phyloP scores from a whole-genome alignment of 2,329 filamentous ascomycete genomes.

The Berkeleyomyces rouxiae region DNA sequence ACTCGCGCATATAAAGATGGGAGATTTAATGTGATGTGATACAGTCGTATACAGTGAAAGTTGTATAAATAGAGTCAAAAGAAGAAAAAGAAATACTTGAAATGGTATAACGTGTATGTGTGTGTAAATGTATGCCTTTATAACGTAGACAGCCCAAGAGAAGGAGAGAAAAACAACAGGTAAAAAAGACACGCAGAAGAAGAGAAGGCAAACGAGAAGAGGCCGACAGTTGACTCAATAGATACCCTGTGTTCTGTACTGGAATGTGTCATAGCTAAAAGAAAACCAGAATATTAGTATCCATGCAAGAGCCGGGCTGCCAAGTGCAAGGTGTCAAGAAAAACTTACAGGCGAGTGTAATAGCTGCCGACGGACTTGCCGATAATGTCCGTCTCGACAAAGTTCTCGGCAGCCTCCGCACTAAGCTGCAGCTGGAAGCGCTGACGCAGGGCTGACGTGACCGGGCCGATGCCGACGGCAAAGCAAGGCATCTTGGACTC shows the following conservation, averaged over 20 bases:
- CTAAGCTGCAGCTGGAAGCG: constrained; percentile 71
- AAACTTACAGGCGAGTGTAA: constrained; percentile 62
- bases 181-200: background rate
- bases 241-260: constrained; percentile 76
- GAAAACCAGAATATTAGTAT: constrained; percentile 13
- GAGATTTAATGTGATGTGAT: too few species aligned
- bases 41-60: background rate
- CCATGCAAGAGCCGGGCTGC: background rate
- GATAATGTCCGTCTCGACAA: constrained; percentile 65
- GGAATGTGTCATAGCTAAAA: constrained; percentile 62
- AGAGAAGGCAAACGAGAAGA: background rate
- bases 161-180: background rate
- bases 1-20: too few species aligned
- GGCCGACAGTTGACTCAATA: constrained; percentile 34
- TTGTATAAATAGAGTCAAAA: background rate
- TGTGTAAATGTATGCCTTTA: background rate
- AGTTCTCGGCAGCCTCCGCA: constrained; percentile 63
- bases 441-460: constrained; percentile 51
- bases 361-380: constrained; percentile 73
- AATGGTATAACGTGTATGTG: background rate
- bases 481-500: constrained; percentile 78
- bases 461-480: constrained; percentile 53
- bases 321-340: background rate
- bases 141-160: background rate
- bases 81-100: background rate